Evolutionary conservation across 2,329 filamentous ascomycete species (phyloP), one percentile per base, ranked within the genome.

Genomic region (Aureobasidium sp.): DNA sequence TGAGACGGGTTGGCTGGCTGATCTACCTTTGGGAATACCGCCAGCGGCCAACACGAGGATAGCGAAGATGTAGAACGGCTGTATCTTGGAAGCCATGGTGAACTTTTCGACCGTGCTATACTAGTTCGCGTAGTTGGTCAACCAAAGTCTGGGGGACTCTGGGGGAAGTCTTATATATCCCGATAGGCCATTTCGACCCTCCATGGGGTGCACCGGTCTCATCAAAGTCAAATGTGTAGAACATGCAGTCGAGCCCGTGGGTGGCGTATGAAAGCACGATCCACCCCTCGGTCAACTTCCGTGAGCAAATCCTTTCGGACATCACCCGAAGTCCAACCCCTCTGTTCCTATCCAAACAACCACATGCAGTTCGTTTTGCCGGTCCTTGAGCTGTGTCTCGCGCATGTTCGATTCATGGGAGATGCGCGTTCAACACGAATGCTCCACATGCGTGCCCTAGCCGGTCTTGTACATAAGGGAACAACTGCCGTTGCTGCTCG

Each of bases 61-160:
- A 10, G 62, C 59, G 45, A 61, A 53, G 33, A 60, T 13, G 50
- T 72, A 15, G 65, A 67, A 25, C 42, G 67, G 5, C 63, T 75
- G 7, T 33, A 53, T 53, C 20, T 69, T 53, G 20, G 48, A 11
- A 53, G 29, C 11, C 48, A 53, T 53, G 48, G 16, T 20, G 20
- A n/a, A 36, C 18, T 5, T n/a, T 9, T 33, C 48, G 23, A n/a
- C 48, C 48, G 48, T 53, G 48, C 31, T 53, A 20, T 53, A 36
- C 48, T 53, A 23, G 29, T 53, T 15, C 31, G 31, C 1, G 48
- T 33, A 16, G 16, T 45, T 8, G 13, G 13, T n/a, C 11, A n/a
- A n/a, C 29, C 48, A 23, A 53, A 20, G 31, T 23, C 27, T 53
- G 48, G 48, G 27, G 48, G 9, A 53, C 29, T 53, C 29, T 53